phyloP scores from a whole-genome alignment of 768 basidiomycete species.

The Pholiota microspora region DNA sequence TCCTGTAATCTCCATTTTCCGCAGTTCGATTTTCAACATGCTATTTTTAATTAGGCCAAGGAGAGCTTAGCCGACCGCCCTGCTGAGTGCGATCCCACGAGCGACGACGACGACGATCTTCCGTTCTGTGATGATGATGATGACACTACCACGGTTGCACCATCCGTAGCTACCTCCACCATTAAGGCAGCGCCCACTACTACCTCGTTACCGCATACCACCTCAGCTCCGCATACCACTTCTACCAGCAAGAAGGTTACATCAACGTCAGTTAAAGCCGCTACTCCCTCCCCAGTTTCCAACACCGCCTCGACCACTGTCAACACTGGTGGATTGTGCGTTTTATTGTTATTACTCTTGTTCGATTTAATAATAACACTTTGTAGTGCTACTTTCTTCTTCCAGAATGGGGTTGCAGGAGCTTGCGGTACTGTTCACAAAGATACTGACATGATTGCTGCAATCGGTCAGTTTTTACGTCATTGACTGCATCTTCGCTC shows the following conservation, averaged over 20 bases:
- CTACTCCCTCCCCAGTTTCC: slow-evolving; percentile 10
- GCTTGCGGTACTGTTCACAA: slow-evolving; percentile 67
- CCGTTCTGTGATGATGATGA: slow-evolving; percentile 22
- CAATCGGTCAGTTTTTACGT: slow-evolving; percentile 48
- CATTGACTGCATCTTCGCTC: neutral
- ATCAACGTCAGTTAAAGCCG: slow-evolving; percentile 12
- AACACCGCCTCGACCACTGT: slow-evolving; percentile 17
- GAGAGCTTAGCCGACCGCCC: slow-evolving; percentile 50
- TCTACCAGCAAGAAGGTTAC: neutral
- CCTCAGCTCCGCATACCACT: neutral
- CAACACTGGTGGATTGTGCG: slow-evolving; percentile 47
- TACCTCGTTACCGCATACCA: slow-evolving; percentile 9
- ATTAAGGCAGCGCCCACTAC: slow-evolving; percentile 18
- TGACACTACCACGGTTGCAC: slow-evolving; percentile 7
- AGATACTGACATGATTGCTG: slow-evolving; percentile 61
- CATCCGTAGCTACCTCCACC: slow-evolving; percentile 19
- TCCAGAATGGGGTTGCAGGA: slow-evolving; percentile 71
- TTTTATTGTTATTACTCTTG: slow-evolving; percentile 8
- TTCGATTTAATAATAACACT: slow-evolving; percentile 3
- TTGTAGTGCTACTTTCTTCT: slow-evolving; percentile 62
- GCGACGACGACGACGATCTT: slow-evolving; percentile 18
- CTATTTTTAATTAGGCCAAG: slow-evolving; percentile 35
- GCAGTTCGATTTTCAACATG: neutral
- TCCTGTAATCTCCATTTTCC: neutral
- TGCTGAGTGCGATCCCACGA: slow-evolving; percentile 47